Evolutionary conservation across 2,329 filamentous ascomycete species (phyloP), one percentile per base, ranked within the genome.

Genomic region (Ophiocordyceps sinensis): DNA sequence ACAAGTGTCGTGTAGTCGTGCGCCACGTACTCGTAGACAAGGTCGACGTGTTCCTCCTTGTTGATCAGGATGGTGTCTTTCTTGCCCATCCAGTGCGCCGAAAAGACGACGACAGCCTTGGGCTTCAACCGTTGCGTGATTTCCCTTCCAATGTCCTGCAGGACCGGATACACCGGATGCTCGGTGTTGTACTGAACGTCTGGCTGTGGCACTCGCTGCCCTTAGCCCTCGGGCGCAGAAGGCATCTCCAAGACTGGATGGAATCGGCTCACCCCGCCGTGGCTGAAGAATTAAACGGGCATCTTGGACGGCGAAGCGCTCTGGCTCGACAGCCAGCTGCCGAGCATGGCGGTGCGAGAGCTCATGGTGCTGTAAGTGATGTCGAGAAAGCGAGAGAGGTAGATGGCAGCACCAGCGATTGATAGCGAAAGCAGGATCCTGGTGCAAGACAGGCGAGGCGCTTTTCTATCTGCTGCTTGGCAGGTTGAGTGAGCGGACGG

Each of bases 71-170:
- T 71, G 4, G 63, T 66, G 49, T 70, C 63, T 32, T 60, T 59
- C 41, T 53, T 61, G 37, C 70, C 76, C 60, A 84, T 77, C 82
- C 83, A 87, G 58, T 88, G 82, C 1, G 81, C 83, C 1, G 82
- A 85, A 54, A 88, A 80, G 23, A 86, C 78, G 1, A 87, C 75
- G 14, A 87, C 70, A 2, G 81, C 83, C 46, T 74, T 78, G 2
- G 82, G 82, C 51, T 78, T 79, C 36, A 85, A 74, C 45, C 75
- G 73, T 26, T 71, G 64, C 0, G 79, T 85, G 53, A 87, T 85
- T 51, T 86, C 81, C 8, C 58, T 66, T 35, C 82, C 82, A 40
- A 85, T 77, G 21, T 66, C 56, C 49, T 79, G 71, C 5, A 87
- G 71, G 41, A 79, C 64, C 4, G 65, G 55, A 51, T 81, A 84